phyloP scores from a whole-genome alignment of 2,329 filamentous ascomycete species.

The Fusarium euwallaceae region DNA sequence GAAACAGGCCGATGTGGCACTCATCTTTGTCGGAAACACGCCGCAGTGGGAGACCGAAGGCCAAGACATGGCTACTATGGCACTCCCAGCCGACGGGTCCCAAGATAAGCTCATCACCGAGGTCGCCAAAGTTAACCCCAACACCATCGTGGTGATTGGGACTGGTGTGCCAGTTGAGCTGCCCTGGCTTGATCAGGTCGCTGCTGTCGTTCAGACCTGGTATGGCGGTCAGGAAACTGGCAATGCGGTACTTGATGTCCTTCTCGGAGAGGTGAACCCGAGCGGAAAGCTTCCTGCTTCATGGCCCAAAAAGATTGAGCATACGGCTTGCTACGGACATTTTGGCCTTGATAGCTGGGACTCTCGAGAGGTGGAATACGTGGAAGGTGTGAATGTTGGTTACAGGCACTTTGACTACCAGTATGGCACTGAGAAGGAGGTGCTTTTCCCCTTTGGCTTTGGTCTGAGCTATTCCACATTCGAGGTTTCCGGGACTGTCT shows the following conservation, averaged over 20 bases:
- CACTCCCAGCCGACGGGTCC: not conserved
- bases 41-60: not conserved
- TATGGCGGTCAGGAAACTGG: not conserved
- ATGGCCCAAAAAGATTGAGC: not conserved
- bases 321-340: not conserved
- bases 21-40: not conserved
- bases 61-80: not conserved
- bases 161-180: not conserved
- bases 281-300: not conserved
- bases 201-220: not conserved
- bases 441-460: not conserved
- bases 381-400: not conserved
- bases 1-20: not conserved
- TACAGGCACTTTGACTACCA: not conserved
- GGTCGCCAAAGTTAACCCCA: not conserved
- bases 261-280: not conserved
- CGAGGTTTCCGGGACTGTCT: not conserved
- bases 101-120: not conserved
- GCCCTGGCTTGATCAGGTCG: not conserved
- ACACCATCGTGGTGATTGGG: not conserved
- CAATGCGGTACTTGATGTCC: not conserved
- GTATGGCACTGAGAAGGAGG: not conserved
- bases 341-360: not conserved
- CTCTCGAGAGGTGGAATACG: not conserved
- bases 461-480: not conserved